These are phyloP conservation scores for Peribolospora kevripleyi DNA, from an alignment of 768 basidiomycete genomes.

Conservation along the genomic window DNA sequence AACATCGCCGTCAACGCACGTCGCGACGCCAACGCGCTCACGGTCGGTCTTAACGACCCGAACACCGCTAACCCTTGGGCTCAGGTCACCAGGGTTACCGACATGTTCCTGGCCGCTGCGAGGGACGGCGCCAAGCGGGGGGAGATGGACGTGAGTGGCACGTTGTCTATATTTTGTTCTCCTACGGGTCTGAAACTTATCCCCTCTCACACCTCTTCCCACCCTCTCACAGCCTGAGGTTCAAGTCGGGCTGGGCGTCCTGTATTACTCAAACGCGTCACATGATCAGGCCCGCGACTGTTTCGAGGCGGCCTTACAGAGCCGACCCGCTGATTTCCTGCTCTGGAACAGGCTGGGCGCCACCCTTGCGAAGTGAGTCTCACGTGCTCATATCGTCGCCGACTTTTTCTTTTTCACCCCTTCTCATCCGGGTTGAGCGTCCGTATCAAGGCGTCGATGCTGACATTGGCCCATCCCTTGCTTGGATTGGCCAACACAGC, in stretches of 20 bases:
- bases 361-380: constrained; percentile 45
- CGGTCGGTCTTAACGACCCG: background rate
- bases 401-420: too few species aligned
- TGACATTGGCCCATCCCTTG: too few species aligned
- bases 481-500: background rate
- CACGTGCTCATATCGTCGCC: too few species aligned
- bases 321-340: constrained; percentile 40
- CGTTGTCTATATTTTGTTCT: too few species aligned
- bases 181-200: too few species aligned
- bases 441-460: too few species aligned
- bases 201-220: too few species aligned
- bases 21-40: constrained; percentile 2
- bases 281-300: constrained; percentile 83
- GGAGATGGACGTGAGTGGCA: constrained; percentile 16
- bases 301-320: constrained; percentile 45
- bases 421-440: too few species aligned
- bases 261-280: constrained; percentile 69
- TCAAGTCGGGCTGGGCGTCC: constrained; percentile 72
- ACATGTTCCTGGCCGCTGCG: constrained; percentile 59
- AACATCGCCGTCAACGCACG: constrained; percentile 11
- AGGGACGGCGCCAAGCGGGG: constrained; percentile 25
- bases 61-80: constrained; percentile 36
- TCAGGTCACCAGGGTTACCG: constrained; percentile 49
- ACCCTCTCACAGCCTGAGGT: constrained; percentile 40
- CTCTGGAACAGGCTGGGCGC: constrained; percentile 93